Evolutionary conservation across 192 early-diverging fungal species (phyloP).

Genomic region (Coemansia sp.): DNA sequence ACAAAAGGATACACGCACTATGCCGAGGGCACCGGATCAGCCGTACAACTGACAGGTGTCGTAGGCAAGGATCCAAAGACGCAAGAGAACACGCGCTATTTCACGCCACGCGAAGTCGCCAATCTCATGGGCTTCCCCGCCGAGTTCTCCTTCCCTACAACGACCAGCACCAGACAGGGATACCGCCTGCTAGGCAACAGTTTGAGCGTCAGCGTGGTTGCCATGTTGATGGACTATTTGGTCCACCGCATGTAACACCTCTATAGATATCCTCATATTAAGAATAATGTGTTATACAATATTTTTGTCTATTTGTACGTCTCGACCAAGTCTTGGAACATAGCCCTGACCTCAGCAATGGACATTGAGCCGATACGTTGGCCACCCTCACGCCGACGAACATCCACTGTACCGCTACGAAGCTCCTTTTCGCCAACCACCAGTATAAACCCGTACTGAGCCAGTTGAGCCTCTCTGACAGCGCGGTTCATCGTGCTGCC

Average conservation of each 20-base stretch:
- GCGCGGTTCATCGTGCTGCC: constrained; percentile 69
- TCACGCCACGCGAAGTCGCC: constrained; percentile 66
- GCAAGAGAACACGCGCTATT: constrained; percentile 48
- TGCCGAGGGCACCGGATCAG: constrained; percentile 50
- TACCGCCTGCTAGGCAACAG: constrained; percentile 91
- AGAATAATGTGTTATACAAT: background rate
- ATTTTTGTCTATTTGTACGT: constrained; percentile 35
- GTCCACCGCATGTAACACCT: constrained; percentile 46
- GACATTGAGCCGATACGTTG: constrained; percentile 60
- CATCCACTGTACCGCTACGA: constrained; percentile 64
- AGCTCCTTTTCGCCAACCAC: constrained; percentile 85
- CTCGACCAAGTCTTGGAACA: constrained; percentile 60
- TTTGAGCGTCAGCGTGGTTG: constrained; percentile 81
- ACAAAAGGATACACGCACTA: constrained; percentile 78
- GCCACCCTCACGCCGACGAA: constrained; percentile 66
- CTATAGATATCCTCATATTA: background rate
- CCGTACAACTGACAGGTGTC: constrained; percentile 20
- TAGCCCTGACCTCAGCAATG: constrained; percentile 54
- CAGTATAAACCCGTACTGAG: constrained; percentile 84
- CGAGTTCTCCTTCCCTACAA: constrained; percentile 70
- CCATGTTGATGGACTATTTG: constrained; percentile 71
- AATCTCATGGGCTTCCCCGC: constrained; percentile 78
- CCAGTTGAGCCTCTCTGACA: constrained; percentile 76
- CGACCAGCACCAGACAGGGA: constrained; percentile 67
- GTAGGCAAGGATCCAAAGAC: constrained; percentile 36